Evolutionary conservation across 176 grass and related monocot genomes (phyloP).

Genomic region (Bothriochloa decipiens): DNA sequence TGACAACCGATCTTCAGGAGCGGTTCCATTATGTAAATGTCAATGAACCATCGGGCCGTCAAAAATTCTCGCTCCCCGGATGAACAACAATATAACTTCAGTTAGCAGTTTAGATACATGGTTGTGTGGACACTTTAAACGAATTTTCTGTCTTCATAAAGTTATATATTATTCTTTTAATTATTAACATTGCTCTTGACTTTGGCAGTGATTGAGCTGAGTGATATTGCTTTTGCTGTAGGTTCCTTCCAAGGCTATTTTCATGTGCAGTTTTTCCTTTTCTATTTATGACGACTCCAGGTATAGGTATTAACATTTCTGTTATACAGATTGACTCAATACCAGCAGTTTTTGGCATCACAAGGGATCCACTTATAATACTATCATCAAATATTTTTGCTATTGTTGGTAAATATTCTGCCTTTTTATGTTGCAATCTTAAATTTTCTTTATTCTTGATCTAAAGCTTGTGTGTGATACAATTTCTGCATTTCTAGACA

Average conservation of each 20-base stretch:
- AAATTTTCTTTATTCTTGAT: background rate
- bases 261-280: constrained; percentile 35
- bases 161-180: constrained; percentile 20
- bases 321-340: constrained; percentile 83
- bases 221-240: constrained; percentile 99
- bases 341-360: constrained; percentile 98
- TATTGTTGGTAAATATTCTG: constrained; percentile 67
- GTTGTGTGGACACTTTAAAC: constrained; percentile 30
- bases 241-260: constrained; percentile 49
- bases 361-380: constrained; percentile 93
- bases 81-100: too few relatives aligned
- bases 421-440: constrained; percentile 25
- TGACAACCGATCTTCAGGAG: too few relatives aligned
- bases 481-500: constrained; percentile 38
- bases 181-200: constrained; percentile 77
- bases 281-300: constrained; percentile 24
- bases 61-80: too few relatives aligned
- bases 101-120: background rate
- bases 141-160: constrained; percentile 22
- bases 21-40: too few relatives aligned
- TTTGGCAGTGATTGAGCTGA: constrained; percentile 89
- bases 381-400: constrained; percentile 99
- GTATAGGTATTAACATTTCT: constrained; percentile 37
- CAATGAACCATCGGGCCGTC: too few relatives aligned
- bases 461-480: background rate